Base-by-base conservation (phyloP, 129 eudicot genomes). In the Flaveria brownii region DNA sequence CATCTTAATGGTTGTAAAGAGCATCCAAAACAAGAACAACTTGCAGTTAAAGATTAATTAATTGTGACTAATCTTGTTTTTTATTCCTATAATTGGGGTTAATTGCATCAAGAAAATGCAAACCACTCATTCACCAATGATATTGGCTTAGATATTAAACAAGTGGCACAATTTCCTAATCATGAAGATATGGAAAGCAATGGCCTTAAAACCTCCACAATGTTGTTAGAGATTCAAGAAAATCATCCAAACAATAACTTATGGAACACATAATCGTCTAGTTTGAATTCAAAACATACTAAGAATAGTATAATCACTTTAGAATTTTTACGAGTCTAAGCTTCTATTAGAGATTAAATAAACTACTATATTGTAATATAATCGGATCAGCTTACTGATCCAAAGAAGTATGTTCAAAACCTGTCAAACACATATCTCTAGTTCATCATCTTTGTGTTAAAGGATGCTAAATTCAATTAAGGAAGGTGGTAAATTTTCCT, bases 1-100 rank as follows among this genome's bases (percentile, higher is more conserved):
- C 82, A 82, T 82, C 77, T 75, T 81, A 68, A 60, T 76, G 74
- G 84, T 79, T 79, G 86, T 79, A 82, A 82, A 82, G 84, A 66
- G 75, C 75, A 56, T 56, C 68, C 77, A 39, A 66, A 80, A 65
- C 79, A 80, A 69, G 45, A 57, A 47, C 84, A 52, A 77, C 84
- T 76, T 82, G 86, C 80, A 65, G 5, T 77, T 51, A 65, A 59
- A 47, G 23, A 65, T 65, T 65, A 54, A 45, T 25, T 39, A 72
- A 66, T 26, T 72, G 68, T 52, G 70, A 56, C 72, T 70, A 65
- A 71, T 47, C 55, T 52, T 71, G 73, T 70, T 64, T 63, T 68
- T 77, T 45, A 71, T 75, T 69, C 72, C 73, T 70, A 76, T 61
- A 69, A 69, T 62, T 76, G 81, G 77, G 72, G 77, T 60, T 81